Percentiles rank a stretch among this genome's conserved stretches.
phyloP scores from a whole-genome alignment of 805 yeast genomes.

The Sugiyamaella floridensis region DNA sequence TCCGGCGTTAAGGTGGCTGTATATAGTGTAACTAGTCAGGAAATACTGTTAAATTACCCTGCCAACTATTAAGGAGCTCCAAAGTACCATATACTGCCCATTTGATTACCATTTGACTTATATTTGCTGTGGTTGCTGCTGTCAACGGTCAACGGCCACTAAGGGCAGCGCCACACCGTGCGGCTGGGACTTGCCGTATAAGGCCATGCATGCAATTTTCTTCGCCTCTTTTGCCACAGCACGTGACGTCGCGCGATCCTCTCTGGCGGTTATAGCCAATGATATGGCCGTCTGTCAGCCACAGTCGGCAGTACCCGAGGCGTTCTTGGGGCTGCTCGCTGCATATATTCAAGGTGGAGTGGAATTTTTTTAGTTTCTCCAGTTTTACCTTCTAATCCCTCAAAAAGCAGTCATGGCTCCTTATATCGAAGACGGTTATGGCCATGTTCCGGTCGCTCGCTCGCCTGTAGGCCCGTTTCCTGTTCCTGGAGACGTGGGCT shows the following conservation, averaged over 20 bases:
- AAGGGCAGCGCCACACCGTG: background rate
- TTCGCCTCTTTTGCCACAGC: background rate
- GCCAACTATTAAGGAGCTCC: no score
- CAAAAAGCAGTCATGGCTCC: slow-evolving; percentile 12
- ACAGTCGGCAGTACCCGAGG: background rate
- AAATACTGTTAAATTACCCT: no score
- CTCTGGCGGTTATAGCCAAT: background rate
- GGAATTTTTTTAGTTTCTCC: slow-evolving; percentile 2
- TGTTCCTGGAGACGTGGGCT: slow-evolving; percentile 16
- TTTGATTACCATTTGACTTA: no score
- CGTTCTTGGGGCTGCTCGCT: background rate
- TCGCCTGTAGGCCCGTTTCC: slow-evolving; percentile 15
- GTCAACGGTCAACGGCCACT: background rate
- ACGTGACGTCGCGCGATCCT: background rate
- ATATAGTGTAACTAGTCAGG: no score
- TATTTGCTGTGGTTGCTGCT: no score
- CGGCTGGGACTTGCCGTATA: background rate
- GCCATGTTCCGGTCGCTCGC: slow-evolving; percentile 1
- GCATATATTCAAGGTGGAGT: slow-evolving; percentile 1
- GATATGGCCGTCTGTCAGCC: background rate
- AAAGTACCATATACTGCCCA: no score
- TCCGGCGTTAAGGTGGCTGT: no score
- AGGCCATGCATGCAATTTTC: background rate
- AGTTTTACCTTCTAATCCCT: background rate
- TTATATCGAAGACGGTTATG: slow-evolving; percentile 7